These are phyloP conservation scores for Piloderma croceum DNA, from an alignment of 768 basidiomycete genomes.

Conservation along the genomic window DNA sequence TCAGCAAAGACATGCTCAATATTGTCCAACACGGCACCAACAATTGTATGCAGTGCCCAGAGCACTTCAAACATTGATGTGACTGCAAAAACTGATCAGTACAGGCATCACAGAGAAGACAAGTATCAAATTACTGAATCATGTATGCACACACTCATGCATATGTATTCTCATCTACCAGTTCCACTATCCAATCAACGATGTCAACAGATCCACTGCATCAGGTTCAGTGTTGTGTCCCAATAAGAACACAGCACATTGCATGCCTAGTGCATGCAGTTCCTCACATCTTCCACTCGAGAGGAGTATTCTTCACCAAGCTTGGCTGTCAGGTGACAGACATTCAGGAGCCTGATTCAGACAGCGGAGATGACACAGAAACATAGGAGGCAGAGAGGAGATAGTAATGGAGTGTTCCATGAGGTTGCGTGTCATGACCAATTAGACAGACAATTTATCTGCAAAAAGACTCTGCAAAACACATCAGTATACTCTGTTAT, in stretches of 20 bases:
- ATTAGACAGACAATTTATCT: conserved; percentile 98
- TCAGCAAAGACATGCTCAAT: conserved; percentile 67
- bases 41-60: conserved; percentile 58
- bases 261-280: conserved; percentile 67
- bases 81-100: too few species aligned
- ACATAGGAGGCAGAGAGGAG: conserved; percentile 71
- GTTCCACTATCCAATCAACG: conserved; percentile 82
- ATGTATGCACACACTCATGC: conserved; percentile 92
- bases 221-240: conserved; percentile 97
- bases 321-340: conserved; percentile 93
- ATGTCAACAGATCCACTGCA: conserved; percentile 91
- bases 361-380: conserved; percentile 59
- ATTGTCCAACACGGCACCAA: conserved; percentile 63
- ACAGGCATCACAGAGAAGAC: too few species aligned
- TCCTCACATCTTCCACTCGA: conserved; percentile 73
- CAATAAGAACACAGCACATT: conserved; percentile 86
- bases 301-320: conserved; percentile 85
- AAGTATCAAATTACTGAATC: conserved; percentile 59
- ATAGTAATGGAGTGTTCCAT: conserved; percentile 91
- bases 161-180: conserved; percentile 87
- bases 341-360: conserved; percentile 93
- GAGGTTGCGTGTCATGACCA: conserved; percentile 94
- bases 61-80: too few species aligned
- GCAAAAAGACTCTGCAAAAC: conserved; percentile 77
- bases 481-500: too few species aligned